phyloP scores from a whole-genome alignment of 164 flowering plant species.

The Liquidambar formosana region DNA sequence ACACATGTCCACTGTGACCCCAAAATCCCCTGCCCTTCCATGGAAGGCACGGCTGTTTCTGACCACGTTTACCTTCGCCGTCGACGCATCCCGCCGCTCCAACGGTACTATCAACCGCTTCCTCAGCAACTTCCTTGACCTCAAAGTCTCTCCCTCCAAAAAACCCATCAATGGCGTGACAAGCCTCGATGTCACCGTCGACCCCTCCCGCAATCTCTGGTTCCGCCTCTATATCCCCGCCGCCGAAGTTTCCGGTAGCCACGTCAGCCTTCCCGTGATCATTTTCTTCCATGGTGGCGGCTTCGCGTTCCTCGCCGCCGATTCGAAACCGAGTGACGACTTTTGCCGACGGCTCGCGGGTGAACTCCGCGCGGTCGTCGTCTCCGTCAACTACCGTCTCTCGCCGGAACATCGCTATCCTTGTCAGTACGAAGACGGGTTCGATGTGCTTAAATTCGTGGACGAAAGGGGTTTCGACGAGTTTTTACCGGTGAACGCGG shows the following conservation, averaged over 20 bases:
- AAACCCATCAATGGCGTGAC: constrained; percentile 26
- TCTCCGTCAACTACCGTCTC: no score
- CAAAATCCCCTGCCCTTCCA: constrained; percentile 8
- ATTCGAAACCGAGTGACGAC: constrained; percentile 14
- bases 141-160: constrained; percentile 12
- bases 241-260: constrained; percentile 10
- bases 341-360: constrained; percentile 22
- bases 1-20: no score
- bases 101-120: constrained; percentile 38
- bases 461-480: no score
- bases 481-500: no score
- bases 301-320: constrained; percentile 3
- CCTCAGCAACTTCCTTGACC: constrained; percentile 12
- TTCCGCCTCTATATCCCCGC: constrained; percentile 32
- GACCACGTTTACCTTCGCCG: neutral
- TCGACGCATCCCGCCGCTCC: constrained; percentile 18
- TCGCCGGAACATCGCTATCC: no score
- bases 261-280: constrained; percentile 27
- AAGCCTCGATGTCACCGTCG: constrained; percentile 24
- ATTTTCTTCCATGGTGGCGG: constrained; percentile 34
- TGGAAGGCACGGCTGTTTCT: constrained; percentile 11
- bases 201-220: constrained; percentile 36
- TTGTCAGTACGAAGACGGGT: no score
- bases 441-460: no score
- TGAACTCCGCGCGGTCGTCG: no score